Conservation (phyloP, 108 stramenopile species). For the Skeletonema costatum region DNA sequence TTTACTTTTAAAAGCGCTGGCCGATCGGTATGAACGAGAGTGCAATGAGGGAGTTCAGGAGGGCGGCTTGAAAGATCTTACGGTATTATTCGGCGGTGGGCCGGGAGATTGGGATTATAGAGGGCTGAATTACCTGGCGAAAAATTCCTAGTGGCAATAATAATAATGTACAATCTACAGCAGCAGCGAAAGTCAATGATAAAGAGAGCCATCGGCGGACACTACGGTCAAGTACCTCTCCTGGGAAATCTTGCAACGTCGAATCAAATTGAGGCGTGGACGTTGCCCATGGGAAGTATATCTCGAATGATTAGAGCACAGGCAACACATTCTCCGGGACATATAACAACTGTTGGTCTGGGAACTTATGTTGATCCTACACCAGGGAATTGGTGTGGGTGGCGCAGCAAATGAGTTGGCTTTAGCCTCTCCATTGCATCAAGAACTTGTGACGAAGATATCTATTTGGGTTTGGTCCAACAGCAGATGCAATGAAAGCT, state of each 20-base stretch:
- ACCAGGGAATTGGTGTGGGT: conserved; percentile 45
- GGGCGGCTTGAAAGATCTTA: conserved; percentile 46
- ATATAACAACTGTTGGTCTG: conserved; percentile 77
- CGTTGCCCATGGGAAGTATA: conserved; percentile 77
- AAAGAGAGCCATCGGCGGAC: conserved; percentile 76
- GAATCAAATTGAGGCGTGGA: conserved; percentile 79
- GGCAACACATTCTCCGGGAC: conserved; percentile 80
- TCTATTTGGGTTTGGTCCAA: conserved; percentile 20
- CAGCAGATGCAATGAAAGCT: conserved; percentile 31
- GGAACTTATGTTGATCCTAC: conserved; percentile 84
- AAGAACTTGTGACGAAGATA: conserved; percentile 57
- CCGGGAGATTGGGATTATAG: conserved; percentile 65
- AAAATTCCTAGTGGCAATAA: conserved; percentile 3
- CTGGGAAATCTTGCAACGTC: conserved; percentile 58
- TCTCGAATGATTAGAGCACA: conserved; percentile 81
- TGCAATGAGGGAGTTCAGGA: conserved; percentile 19
- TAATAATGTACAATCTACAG: too few relatives aligned
- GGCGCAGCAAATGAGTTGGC: conserved; percentile 68
- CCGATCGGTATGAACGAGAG: conserved; percentile 57
- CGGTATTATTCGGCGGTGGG: conserved; percentile 79
- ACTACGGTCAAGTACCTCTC: conserved; percentile 74
- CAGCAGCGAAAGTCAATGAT: conserved; percentile 41
- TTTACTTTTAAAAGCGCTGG: conserved; percentile 56
- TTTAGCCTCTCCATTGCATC: conserved; percentile 45
- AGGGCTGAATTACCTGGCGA: conserved; percentile 77